Conservation (phyloP, 176 grass and related monocot species). For the Aegilops tauschii region DNA sequence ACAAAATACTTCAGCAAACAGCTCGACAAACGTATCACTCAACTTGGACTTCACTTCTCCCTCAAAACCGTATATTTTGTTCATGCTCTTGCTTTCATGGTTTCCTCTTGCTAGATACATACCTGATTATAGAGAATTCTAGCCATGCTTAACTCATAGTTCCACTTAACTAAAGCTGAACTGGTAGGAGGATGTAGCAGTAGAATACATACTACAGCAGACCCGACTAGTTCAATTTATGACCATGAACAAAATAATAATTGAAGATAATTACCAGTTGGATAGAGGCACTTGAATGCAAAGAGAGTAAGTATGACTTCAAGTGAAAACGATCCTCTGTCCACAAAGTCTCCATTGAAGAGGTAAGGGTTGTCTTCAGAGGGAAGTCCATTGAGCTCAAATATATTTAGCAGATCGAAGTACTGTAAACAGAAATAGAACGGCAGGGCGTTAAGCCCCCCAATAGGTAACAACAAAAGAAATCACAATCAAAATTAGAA, state of each 20-base stretch:
- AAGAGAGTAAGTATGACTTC: slow-evolving; percentile 97
- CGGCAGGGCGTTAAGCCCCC: not conserved
- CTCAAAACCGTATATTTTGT: slow-evolving; percentile 99
- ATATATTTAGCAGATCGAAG: slow-evolving; percentile 90
- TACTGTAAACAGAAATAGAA: slow-evolving; percentile 55
- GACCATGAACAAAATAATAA: not conserved
- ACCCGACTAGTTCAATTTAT: not conserved
- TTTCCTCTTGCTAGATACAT: slow-evolving; percentile 94
- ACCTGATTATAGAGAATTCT: slow-evolving; percentile 50
- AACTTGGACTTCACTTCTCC: slow-evolving; percentile 89
- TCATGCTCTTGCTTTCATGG: slow-evolving; percentile 98
- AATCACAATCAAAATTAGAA: not conserved
- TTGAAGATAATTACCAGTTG: slow-evolving; percentile 43
- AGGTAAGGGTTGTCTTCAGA: slow-evolving; percentile 97
- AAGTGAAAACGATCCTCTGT: slow-evolving; percentile 92
- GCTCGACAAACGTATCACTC: slow-evolving; percentile 72
- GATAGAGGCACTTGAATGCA: slow-evolving; percentile 91
- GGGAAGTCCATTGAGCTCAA: slow-evolving; percentile 93
- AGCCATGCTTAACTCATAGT: not conserved
- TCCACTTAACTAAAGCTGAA: slow-evolving; percentile 8
- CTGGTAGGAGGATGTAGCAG: not conserved
- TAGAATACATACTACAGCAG: not conserved
- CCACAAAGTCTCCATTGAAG: slow-evolving; percentile 98
- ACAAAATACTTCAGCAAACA: slow-evolving; percentile 96
- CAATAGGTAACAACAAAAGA: not conserved